A percentile compares a stretch with the other conserved stretches of the same genome.
Conservation (phyloP, 345 rosid genomes). For the Passiflora organensis region DNA sequence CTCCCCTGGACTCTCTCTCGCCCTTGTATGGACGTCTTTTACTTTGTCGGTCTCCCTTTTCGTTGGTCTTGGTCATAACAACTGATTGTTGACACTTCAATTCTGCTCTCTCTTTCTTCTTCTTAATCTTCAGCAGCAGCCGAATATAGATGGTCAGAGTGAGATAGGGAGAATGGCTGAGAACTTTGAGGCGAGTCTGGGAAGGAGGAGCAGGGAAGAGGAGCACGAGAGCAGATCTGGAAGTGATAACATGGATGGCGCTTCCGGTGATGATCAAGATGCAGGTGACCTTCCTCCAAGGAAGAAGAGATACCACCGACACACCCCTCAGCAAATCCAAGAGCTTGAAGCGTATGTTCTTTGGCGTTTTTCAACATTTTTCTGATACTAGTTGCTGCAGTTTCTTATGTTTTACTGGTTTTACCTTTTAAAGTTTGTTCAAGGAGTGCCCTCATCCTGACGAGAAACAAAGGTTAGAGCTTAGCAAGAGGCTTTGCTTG, state of each 20-base stretch:
- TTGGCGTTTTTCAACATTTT: background rate
- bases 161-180: slow-evolving; percentile 23
- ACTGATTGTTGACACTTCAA: background rate
- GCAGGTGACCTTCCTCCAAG: slow-evolving; percentile 78
- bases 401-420: no score
- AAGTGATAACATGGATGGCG: slow-evolving; percentile 88
- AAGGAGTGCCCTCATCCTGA: slow-evolving; percentile 97
- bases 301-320: slow-evolving; percentile 98
- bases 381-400: slow-evolving; percentile 2
- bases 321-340: slow-evolving; percentile 99
- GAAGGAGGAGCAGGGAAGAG: slow-evolving; percentile 25
- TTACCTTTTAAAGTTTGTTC: slow-evolving; percentile 50
- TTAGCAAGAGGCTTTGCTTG: slow-evolving; percentile 67
- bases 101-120: background rate
- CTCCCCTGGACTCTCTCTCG: slow-evolving; percentile 81
- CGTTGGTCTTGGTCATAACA: background rate
- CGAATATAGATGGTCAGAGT: slow-evolving; percentile 40
- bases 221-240: slow-evolving; percentile 84
- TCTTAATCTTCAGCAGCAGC: slow-evolving; percentile 36
- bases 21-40: slow-evolving; percentile 36
- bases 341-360: slow-evolving; percentile 84
- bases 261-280: slow-evolving; percentile 93
- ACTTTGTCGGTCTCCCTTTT: background rate
- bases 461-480: slow-evolving; percentile 84
- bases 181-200: slow-evolving; percentile 12